phyloP scores from a whole-genome alignment of 1,139 yeast genomes.

The Casaregolazyma suthepensis region DNA sequence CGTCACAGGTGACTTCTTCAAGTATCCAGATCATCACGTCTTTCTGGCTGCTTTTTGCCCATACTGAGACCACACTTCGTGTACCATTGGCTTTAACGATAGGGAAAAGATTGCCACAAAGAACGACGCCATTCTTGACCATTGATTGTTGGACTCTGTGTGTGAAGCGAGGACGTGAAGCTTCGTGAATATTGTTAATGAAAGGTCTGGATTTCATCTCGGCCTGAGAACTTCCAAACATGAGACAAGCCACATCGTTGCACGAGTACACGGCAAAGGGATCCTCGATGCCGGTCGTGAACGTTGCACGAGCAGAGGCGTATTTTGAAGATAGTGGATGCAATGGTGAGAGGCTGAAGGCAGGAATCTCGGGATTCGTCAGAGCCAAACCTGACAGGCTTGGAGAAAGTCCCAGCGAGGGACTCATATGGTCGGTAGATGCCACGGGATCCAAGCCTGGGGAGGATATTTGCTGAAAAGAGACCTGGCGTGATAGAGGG shows the following conservation, averaged over 20 bases:
- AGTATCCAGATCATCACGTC: constrained; percentile 74
- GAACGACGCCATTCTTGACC: constrained; percentile 35
- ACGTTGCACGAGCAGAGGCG: constrained; percentile 47
- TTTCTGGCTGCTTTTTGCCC: constrained; percentile 71
- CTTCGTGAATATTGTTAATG: constrained; percentile 71
- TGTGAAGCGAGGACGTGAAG: constrained; percentile 35
- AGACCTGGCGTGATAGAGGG: neutral
- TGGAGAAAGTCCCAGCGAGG: constrained; percentile 12
- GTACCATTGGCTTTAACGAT: constrained; percentile 40
- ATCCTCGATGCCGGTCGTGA: constrained; percentile 66
- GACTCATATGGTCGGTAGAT: constrained; percentile 1
- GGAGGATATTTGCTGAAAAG: neutral
- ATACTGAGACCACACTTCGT: constrained; percentile 41
- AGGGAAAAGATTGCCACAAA: constrained; percentile 53
- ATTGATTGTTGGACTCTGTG: neutral
- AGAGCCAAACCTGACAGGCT: constrained; percentile 21
- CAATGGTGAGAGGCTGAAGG: constrained; percentile 20
- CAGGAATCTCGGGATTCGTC: constrained; percentile 8
- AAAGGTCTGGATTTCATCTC: constrained; percentile 59
- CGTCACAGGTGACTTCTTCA: constrained; percentile 82
- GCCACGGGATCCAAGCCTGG: neutral
- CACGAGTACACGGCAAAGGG: constrained; percentile 84
- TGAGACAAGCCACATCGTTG: constrained; percentile 81
- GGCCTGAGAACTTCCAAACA: constrained; percentile 72
- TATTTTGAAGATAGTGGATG: constrained; percentile 29